Evolutionary conservation across 306 rosid genomes (phyloP).

Genomic region (Cicer judaicum): DNA sequence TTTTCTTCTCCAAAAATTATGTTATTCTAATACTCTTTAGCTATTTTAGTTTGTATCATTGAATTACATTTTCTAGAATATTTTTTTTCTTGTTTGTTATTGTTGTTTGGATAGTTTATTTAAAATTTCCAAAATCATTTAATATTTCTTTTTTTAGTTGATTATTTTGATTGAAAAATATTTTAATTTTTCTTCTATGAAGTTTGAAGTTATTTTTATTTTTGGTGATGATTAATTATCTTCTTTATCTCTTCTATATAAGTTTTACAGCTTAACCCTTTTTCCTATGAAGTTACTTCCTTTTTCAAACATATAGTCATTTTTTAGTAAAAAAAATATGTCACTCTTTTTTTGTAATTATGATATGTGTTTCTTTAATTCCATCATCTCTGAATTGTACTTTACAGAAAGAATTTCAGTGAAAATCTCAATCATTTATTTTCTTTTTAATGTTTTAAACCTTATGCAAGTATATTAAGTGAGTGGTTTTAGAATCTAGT

Average conservation of each 20-base stretch:
- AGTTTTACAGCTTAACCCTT: background rate
- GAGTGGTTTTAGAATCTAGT: too few relatives aligned
- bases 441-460: too few relatives aligned
- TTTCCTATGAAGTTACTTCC: background rate
- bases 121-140: background rate
- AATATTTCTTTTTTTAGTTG: background rate
- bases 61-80: too few relatives aligned
- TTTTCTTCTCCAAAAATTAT: background rate
- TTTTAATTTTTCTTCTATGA: background rate
- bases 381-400: conserved; percentile 7
- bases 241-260: background rate
- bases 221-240: background rate
- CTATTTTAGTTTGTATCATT: too few relatives aligned
- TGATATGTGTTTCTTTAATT: conserved; percentile 28
- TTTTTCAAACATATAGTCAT: background rate
- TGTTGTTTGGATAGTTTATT: conserved; percentile 11
- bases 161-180: background rate
- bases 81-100: background rate
- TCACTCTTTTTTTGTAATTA: background rate
- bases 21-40: background rate
- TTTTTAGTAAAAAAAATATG: background rate
- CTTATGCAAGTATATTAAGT: too few relatives aligned
- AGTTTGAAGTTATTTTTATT: background rate
- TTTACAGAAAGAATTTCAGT: background rate
- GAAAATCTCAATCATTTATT: too few relatives aligned